phyloP scores from a whole-genome alignment of 176 grass and related monocot species.

The Phoenix roebelenii region DNA sequence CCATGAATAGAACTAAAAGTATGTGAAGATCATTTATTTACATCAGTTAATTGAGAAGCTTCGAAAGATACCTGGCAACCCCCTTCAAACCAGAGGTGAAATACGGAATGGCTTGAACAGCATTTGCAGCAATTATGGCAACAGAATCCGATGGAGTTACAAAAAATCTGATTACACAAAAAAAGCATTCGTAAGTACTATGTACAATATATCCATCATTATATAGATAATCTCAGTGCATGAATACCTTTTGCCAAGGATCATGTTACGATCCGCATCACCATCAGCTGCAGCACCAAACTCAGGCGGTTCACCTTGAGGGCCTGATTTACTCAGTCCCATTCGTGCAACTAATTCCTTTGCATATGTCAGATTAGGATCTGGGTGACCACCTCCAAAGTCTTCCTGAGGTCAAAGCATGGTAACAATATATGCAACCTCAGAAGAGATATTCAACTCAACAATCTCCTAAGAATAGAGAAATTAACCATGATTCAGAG shows the following conservation, averaged over 20 bases:
- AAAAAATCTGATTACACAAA: conserved; percentile 63
- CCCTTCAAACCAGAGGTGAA: conserved; percentile 94
- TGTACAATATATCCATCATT: neutral
- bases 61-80: conserved; percentile 70
- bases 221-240: neutral
- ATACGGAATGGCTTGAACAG: conserved; percentile 89
- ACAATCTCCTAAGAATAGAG: no score
- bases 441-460: no score
- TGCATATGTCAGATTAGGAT: conserved; percentile 97
- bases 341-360: conserved; percentile 93
- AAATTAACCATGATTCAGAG: neutral
- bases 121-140: conserved; percentile 97
- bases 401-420: conserved; percentile 47
- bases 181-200: neutral
- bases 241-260: conserved; percentile 92
- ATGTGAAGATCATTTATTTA: no score
- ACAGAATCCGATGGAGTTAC: conserved; percentile 97
- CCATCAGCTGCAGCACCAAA: conserved; percentile 97
- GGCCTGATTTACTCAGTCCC: conserved; percentile 70
- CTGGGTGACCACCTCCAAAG: conserved; percentile 92
- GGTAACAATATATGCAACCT: no score
- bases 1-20: no score
- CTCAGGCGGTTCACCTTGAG: conserved; percentile 70
- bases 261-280: conserved; percentile 98
- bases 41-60: neutral